Evolutionary conservation across 805 yeast species (phyloP).

Genomic region (Kockiozyma suomiensis): DNA sequence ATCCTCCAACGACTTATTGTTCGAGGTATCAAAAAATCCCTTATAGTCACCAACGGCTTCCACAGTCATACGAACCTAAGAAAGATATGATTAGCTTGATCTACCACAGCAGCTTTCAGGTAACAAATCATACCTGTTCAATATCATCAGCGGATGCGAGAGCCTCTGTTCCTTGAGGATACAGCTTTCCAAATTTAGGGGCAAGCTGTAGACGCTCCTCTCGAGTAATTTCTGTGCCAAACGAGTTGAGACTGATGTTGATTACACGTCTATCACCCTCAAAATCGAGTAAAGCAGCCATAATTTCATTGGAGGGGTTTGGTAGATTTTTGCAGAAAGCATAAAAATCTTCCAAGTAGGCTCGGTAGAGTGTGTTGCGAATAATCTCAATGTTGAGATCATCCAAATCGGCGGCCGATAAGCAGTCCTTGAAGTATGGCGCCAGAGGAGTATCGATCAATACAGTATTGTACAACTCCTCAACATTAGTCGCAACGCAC

Average conservation of each 20-base stretch:
- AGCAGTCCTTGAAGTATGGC: conserved; percentile 88
- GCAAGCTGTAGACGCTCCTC: conserved; percentile 71
- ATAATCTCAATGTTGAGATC: conserved; percentile 94
- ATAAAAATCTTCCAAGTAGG: conserved; percentile 86
- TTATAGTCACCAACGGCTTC: conserved; percentile 37
- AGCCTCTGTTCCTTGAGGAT: conserved; percentile 66
- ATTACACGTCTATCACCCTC: conserved; percentile 96
- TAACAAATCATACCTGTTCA: conserved; percentile 58
- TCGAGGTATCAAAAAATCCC: conserved; percentile 50
- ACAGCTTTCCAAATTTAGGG: conserved; percentile 81
- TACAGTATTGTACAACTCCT: conserved; percentile 88
- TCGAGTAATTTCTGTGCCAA: conserved; percentile 75
- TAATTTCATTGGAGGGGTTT: conserved; percentile 77
- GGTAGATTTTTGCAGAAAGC: conserved; percentile 66
- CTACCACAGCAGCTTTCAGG: background rate
- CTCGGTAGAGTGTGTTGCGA: conserved; percentile 87
- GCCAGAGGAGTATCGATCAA: conserved; percentile 96
- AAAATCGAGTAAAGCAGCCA: conserved; percentile 75
- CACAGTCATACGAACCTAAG: conserved; percentile 39
- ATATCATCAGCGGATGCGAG: conserved; percentile 80
- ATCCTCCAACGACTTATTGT: conserved; percentile 76
- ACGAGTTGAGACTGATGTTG: conserved; percentile 86
- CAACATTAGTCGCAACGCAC: conserved; percentile 91
- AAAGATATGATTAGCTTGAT: background rate
- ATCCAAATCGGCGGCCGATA: conserved; percentile 78